A percentile compares a stretch with the other conserved stretches of the same genome.
Conservation (phyloP, 2,329 filamentous ascomycete genomes). For the Sordariomycetes sp. region DNA sequence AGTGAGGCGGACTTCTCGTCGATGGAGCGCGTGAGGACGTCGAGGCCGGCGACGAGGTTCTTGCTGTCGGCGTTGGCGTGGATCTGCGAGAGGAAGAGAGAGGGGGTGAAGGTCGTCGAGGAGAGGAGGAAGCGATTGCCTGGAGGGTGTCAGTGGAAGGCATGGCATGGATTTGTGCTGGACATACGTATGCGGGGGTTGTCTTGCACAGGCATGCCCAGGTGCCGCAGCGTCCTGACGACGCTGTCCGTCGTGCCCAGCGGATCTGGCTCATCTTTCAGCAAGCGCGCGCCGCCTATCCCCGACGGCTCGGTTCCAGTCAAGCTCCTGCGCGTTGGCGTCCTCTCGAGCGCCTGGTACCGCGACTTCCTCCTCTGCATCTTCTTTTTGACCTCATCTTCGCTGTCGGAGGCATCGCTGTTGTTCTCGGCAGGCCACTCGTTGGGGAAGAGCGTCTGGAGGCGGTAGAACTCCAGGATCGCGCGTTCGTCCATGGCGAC, state of each 20-base stretch:
- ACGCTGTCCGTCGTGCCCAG: constrained; percentile 82
- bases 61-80: constrained; percentile 79
- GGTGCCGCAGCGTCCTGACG: constrained; percentile 60
- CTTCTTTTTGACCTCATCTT: constrained; percentile 35
- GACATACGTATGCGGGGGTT: constrained; percentile 61
- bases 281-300: constrained; percentile 56
- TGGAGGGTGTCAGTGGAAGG: constrained; percentile 14
- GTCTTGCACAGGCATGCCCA: constrained; percentile 73
- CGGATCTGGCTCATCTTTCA: constrained; percentile 86
- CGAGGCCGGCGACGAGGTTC: constrained; percentile 66
- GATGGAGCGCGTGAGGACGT: constrained; percentile 80
- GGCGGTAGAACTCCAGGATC: constrained; percentile 81
- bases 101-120: constrained; percentile 88
- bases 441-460: constrained; percentile 63
- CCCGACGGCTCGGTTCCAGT: constrained; percentile 56
- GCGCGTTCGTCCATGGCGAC: constrained; percentile 51
- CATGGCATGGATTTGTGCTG: background rate
- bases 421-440: constrained; percentile 79
- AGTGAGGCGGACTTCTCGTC: constrained; percentile 96
- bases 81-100: constrained; percentile 82
- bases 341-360: constrained; percentile 73
- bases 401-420: constrained; percentile 51
- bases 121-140: constrained; percentile 90
- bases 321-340: constrained; percentile 55
- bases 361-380: constrained; percentile 55